Evolutionary conservation across 73 alveolate species (phyloP).

Genomic region (Blepharisma japonicum): DNA sequence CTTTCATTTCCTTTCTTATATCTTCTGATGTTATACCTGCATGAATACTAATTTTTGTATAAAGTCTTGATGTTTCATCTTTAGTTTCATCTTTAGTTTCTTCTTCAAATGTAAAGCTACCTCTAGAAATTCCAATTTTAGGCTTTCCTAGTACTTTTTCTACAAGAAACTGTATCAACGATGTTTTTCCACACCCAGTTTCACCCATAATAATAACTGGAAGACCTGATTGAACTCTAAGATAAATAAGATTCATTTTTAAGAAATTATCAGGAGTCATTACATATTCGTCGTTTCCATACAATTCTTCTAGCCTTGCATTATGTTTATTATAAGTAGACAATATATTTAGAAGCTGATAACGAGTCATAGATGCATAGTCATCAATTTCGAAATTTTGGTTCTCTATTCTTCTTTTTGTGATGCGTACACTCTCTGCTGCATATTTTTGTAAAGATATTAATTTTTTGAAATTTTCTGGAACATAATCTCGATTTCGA

Average conservation of each 20-base stretch:
- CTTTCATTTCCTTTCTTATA: constrained; percentile 38
- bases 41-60: constrained; percentile 45
- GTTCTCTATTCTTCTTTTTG: background rate
- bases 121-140: background rate
- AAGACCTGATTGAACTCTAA: constrained; percentile 51
- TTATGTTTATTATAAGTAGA: background rate
- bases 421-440: too few relatives aligned
- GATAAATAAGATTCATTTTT: constrained; percentile 46
- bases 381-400: constrained; percentile 6
- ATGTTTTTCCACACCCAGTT: constrained; percentile 81
- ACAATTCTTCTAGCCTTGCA: background rate
- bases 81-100: too few relatives aligned
- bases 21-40: constrained; percentile 59
- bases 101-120: too few relatives aligned
- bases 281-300: background rate
- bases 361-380: background rate
- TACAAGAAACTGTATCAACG: constrained; percentile 58
- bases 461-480: constrained; percentile 5
- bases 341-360: background rate
- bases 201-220: constrained; percentile 82
- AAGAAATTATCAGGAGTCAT: constrained; percentile 53
- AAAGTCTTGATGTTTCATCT: too few relatives aligned
- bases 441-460: background rate
- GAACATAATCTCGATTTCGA: background rate
- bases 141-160: constrained; percentile 46